Evolutionary conservation across 2,329 filamentous ascomycete species (phyloP), one percentile per base, ranked within the genome.

Genomic region (Sphaerulina vaccinii): DNA sequence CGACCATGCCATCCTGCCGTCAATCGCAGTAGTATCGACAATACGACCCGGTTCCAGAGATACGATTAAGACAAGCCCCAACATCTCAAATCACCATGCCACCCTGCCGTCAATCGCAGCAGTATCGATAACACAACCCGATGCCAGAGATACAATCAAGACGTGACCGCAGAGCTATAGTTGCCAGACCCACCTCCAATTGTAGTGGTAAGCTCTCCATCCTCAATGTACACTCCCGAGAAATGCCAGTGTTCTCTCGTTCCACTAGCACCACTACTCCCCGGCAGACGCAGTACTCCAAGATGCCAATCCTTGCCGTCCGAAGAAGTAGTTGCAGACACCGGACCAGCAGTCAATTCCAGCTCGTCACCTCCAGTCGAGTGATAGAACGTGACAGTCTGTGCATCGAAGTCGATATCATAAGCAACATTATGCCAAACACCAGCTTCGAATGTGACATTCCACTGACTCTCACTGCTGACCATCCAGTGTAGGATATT

Each of bases 341-440:
- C 77, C 1, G 84, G 81, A 3, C 77, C 76, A 3, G 84, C 83
- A 1, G 79, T 79, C 65, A 81, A 77, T 49, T 70, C 75, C 18
- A 89, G 72, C 16, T 78, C 70, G 29, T 78, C 76, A 11, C 73
- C 72, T 29, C 83, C 85, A 13, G 81, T 84, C 0, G 83, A 87
- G 69, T 88, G 83, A 79, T 84, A 88, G 70, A 88, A 83, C 10
- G 79, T 79, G 23, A 89, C 84, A 4, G 77, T 81, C 58, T 77
- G 73, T 33, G 73, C 78, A 13, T 69, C 70, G 62, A 89, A 90
- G 72, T 89, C 80, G 55, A 88, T 86, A 66, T 84, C 84, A 63
- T 88, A 88, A 41, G 85, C 86, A 62, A 88, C 77, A 66, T 90
- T 90, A 68, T 89, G 85, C 86, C 86, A 89, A 9, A 83, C 79